Evolutionary conservation across 352 stramenopile genomes (phyloP).

Genomic region (Globisporangium paroecandrum): DNA sequence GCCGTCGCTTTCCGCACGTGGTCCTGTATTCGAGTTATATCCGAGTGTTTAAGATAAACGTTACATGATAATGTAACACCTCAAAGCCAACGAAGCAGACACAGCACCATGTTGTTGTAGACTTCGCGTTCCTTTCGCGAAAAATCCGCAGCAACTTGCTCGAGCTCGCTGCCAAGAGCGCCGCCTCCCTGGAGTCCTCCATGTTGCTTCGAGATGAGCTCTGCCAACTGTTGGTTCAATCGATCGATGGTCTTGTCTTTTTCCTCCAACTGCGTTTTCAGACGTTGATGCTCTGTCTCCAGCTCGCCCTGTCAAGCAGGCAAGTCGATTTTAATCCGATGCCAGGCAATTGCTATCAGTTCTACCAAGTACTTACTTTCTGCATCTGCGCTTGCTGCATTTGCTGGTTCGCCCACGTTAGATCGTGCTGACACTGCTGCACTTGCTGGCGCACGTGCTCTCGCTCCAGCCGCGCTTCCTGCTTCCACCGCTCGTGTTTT

Average conservation of each 20-base stretch:
- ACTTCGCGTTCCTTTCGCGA: constrained; percentile 16
- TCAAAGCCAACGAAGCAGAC: not conserved
- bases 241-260: constrained; percentile 10
- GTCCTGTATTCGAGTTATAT: constrained; percentile 10
- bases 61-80: not conserved
- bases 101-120: constrained; percentile 15
- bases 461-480: constrained; percentile 6
- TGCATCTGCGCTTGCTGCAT: constrained; percentile 6
- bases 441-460: constrained; percentile 1
- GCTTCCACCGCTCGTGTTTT: constrained; percentile 7
- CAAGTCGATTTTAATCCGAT: not conserved
- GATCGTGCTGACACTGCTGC: constrained; percentile 4
- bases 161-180: not conserved
- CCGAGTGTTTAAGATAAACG: not conserved
- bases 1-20: constrained; percentile 18
- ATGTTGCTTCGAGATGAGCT: not conserved
- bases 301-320: not conserved
- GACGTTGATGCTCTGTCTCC: constrained; percentile 3
- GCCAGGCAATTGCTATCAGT: too few relatives aligned
- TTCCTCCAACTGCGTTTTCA: constrained; percentile 5
- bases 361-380: not conserved
- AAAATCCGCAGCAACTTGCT: constrained; percentile 12
- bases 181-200: not conserved
- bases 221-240: constrained; percentile 6
- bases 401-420: not conserved